Evolutionary conservation across 176 grass and related monocot genomes (phyloP), one percentile per base, ranked within the genome.

Genomic region (Pontederia paniculata): DNA sequence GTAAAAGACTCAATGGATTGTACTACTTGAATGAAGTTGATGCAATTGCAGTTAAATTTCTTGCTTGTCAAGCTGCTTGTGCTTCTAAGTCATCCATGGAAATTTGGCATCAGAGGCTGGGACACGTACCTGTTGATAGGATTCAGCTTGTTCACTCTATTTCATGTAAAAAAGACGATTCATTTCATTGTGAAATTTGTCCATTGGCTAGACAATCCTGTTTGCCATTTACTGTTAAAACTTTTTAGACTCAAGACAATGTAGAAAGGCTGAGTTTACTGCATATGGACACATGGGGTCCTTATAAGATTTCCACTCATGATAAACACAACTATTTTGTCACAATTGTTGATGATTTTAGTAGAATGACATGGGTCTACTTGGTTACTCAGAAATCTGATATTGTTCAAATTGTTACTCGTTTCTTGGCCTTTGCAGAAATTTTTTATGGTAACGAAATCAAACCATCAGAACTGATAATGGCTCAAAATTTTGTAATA

Each of bases 291-390:
- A 58, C 15, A 15, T 58, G 1, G 55, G 21, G 7, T 21, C 53
- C 22, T 14, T 4, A 37, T 37, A 10, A n/a, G 13, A 37, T 37
- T 37, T 37, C 7, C 0, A 15, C 21, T 2, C 21, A 58, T 42
- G 12, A 17, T 58, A 8, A 13, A 5, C 12, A 21, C 37, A 7
- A 14, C 6, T 58, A 58, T 42, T n/a, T 58, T 58, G 3, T 42
- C 7, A 58, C 20, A 5, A 58, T 58, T 25, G 55, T 57, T 41
- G 21, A 37, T 58, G 55, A 58, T 15, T 58, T 58, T 37, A 58
- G 2, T 42, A 1, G 55, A 37, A 14, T 37, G 16, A 58, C 55
- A 37, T 58, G 55, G 22, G 7, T 58, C 2, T 22, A 58, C 15
- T 23, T 15, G n/a, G n/a, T n/a, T n/a, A n/a, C n/a, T n/a, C 22